phyloP scores from a whole-genome alignment of 768 basidiomycete genomes.

The Lactarius deliciosus region DNA sequence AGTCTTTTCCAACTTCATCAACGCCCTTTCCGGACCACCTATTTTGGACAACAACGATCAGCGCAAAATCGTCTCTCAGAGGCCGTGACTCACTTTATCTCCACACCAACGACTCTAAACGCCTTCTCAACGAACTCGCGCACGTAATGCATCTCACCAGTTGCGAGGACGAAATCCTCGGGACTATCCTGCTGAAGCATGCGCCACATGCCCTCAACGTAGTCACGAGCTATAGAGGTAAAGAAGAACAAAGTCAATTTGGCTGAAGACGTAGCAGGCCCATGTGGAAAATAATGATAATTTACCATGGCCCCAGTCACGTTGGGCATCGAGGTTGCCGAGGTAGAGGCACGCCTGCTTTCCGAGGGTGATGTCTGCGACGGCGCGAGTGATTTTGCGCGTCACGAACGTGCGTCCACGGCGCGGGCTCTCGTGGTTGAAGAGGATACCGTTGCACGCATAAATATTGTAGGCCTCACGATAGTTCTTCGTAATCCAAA shows the following conservation, averaged over 20 bases:
- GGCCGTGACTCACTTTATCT: conserved; percentile 53
- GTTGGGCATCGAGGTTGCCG: conserved; percentile 90
- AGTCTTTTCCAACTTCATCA: conserved; percentile 73
- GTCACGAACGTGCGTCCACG: conserved; percentile 96
- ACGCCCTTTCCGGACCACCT: conserved; percentile 82
- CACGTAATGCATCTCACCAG: conserved; percentile 94
- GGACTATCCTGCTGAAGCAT: conserved; percentile 86
- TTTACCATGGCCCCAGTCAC: conserved; percentile 96
- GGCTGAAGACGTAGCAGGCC: not conserved
- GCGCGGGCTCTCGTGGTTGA: conserved; percentile 97
- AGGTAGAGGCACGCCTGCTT: conserved; percentile 91
- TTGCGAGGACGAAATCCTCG: conserved; percentile 93
- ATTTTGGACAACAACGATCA: conserved; percentile 23
- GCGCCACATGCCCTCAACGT: conserved; percentile 97
- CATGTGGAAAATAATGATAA: not conserved
- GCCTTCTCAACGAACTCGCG: conserved; percentile 91
- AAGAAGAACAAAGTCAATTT: not conserved
- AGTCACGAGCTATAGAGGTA: conserved; percentile 62
- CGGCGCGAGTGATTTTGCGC: conserved; percentile 89
- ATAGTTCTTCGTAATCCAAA: conserved; percentile 90
- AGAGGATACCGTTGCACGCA: conserved; percentile 94
- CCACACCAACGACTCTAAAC: conserved; percentile 65
- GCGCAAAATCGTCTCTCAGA: not conserved
- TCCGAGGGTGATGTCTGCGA: conserved; percentile 85
- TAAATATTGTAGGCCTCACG: conserved; percentile 96